phyloP scores from a whole-genome alignment of 306 rosid species.

The Carpinus viminea region DNA sequence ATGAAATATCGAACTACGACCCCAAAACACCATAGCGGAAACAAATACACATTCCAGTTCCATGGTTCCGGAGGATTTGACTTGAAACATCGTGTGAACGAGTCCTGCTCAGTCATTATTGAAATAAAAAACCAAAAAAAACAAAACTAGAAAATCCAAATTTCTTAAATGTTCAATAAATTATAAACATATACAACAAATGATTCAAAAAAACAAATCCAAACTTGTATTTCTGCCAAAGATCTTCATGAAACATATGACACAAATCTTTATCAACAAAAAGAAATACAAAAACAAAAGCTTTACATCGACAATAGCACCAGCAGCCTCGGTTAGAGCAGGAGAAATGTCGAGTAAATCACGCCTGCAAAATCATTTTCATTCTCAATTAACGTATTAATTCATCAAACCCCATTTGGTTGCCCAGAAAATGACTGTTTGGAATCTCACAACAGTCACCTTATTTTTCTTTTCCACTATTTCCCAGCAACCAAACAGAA shows the following conservation, averaged over 20 bases:
- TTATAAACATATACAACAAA: background rate
- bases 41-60: slow-evolving; percentile 95
- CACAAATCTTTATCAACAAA: slow-evolving; percentile 2
- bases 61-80: slow-evolving; percentile 96
- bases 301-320: slow-evolving; percentile 92
- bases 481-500: slow-evolving; percentile 21
- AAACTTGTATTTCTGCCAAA: background rate
- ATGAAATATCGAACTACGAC: slow-evolving; percentile 79
- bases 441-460: background rate
- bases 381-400: background rate
- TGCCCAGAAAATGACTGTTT: background rate
- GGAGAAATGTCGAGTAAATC: slow-evolving; percentile 93
- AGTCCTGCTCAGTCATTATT: slow-evolving; percentile 53
- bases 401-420: background rate
- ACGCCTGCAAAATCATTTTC: slow-evolving; percentile 48
- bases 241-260: background rate
- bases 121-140: background rate
- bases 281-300: background rate
- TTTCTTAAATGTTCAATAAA: background rate
- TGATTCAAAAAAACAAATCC: background rate
- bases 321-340: slow-evolving; percentile 88
- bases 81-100: slow-evolving; percentile 96
- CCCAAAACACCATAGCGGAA: slow-evolving; percentile 97
- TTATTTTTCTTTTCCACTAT: background rate
- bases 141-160: background rate